Base-by-base conservation (phyloP, 148 eudicot species). In the Arbutus unedo region DNA sequence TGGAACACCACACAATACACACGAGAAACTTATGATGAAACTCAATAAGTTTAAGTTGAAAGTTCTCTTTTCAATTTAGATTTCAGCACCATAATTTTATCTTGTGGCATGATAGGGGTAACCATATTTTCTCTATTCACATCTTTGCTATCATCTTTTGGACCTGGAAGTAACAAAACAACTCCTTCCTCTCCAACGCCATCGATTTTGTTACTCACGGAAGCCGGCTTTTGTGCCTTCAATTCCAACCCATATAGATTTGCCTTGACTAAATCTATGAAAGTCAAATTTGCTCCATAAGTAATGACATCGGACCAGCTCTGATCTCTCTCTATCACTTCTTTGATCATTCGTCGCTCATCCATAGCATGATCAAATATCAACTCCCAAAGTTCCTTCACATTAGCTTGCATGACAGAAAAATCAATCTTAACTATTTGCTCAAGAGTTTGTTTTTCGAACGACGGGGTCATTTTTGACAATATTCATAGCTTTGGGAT, bases 281-380 rank as follows among this genome's bases (percentile, higher is more conserved):
- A 94, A 3, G 98, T 95, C 81, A 91, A 86, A 50, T 95, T 95
- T 5, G 93, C 84, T 25, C 96, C 98, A 25, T 95, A 95, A 49
- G 91, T 13, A n/a, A 91, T 64, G 67, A 84, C 86, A 87, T 94
- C 94, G 1, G 87, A 75, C 48, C 71, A 77, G 5, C 83, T 90
- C 1, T 87, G 82, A 3, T 90, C 91, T 7, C 70, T 83, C 59
- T 82, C 94, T 73, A 90, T 82, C 11, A 72, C 49, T 64, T 88
- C 87, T 7, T 78, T 84, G 51, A 95, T 90, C 80, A 68, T 85
- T 70, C 67, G 82, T 48, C 84, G 83, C 78, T 91, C 93, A 5
- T 91, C 91, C 18, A 85, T 55, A 10, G 72, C 76, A 78, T 18
- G 62, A 44, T 88, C 84, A 1, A 79, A 67, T 43, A 95, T 74